These are phyloP conservation scores for Lactarius quietus DNA, from an alignment of 768 basidiomycete species.

Conservation along the genomic window DNA sequence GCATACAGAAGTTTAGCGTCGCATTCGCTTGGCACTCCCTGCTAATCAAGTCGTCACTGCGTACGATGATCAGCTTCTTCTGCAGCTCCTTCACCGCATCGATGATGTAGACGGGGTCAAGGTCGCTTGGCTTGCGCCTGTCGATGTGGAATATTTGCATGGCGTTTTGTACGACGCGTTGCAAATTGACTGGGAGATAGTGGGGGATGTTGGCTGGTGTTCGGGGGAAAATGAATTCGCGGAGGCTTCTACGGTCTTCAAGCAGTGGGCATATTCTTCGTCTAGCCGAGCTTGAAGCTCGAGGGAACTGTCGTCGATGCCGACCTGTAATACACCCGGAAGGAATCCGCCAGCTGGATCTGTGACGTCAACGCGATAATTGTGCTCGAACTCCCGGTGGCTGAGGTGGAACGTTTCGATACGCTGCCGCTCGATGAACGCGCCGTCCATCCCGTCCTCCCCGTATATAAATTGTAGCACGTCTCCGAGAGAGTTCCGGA, in stretches of 20 bases:
- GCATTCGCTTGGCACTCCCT: constrained; percentile 81
- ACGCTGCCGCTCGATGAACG: constrained; percentile 93
- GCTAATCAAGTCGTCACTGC: constrained; percentile 75
- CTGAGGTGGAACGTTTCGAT: constrained; percentile 86
- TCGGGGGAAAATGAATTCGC: constrained; percentile 80
- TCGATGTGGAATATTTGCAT: constrained; percentile 98
- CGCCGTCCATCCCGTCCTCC: constrained; percentile 99
- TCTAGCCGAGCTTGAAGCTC: constrained; percentile 85
- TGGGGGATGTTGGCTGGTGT: constrained; percentile 67
- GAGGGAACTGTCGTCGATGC: constrained; percentile 78
- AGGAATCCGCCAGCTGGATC: constrained; percentile 79
- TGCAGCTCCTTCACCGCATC: constrained; percentile 72
- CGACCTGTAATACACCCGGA: constrained; percentile 77
- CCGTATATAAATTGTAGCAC: constrained; percentile 96
- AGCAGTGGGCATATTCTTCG: constrained; percentile 61
- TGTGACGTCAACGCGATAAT: constrained; percentile 93
- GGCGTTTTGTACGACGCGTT: constrained; percentile 93
- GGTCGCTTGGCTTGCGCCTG: constrained; percentile 86
- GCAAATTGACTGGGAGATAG: constrained; percentile 92
- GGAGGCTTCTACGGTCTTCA: constrained; percentile 74
- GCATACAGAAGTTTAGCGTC: constrained; percentile 90
- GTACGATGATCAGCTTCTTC: constrained; percentile 79
- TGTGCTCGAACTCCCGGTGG: constrained; percentile 80
- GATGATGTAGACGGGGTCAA: constrained; percentile 84
- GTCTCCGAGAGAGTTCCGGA: constrained; percentile 95